Evolutionary conservation across 139 green algal genomes (phyloP), one percentile per base, ranked within the genome.

Genomic region (Ettlia oleoabundans): DNA sequence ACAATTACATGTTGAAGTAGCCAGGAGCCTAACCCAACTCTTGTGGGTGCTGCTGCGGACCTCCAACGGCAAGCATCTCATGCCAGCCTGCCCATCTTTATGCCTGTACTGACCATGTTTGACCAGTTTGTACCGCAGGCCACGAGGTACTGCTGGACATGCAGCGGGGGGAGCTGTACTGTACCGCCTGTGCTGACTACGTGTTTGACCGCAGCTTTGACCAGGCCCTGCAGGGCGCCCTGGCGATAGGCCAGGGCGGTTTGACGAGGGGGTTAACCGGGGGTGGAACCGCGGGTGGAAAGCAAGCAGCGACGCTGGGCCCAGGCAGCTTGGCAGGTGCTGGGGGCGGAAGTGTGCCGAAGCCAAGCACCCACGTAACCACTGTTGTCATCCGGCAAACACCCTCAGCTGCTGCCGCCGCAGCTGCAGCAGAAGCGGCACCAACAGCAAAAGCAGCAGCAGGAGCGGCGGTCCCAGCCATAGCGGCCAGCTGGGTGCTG

Each of bases 181-280:
- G 94, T 84, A 71, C 37, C 6, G 55, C 77, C 30, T 98, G 94
- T 88, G 19, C 43, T 18, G 91, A 96, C 74, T 95, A 95, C 67
- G 86, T 95, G 1, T 95, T 94, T 66, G 40, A 87, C 3, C n/a
- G 67, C 3, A 51, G 81, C 3, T 95, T 97, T 71, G 93, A 96
- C 78, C 73, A 69, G 73, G 73, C 53, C 35, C 52, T 80, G 24
- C 73, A 76, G 66, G 66, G n/a, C n/a, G n/a, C n/a, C n/a, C n/a
- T n/a, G n/a, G n/a, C n/a, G n/a, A n/a, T n/a, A n/a, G n/a, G n/a
- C n/a, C n/a, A n/a, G n/a, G n/a, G n/a, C n/a, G n/a, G n/a, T n/a
- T n/a, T n/a, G n/a, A n/a, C n/a, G n/a, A n/a, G n/a, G n/a, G n/a
- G n/a, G n/a, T n/a, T n/a, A n/a, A n/a, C n/a, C n/a, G n/a, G n/a